Evolutionary conservation across 2,329 filamentous ascomycete species (phyloP), one percentile per base, ranked within the genome.

Genomic region (Sporothrix phasma): DNA sequence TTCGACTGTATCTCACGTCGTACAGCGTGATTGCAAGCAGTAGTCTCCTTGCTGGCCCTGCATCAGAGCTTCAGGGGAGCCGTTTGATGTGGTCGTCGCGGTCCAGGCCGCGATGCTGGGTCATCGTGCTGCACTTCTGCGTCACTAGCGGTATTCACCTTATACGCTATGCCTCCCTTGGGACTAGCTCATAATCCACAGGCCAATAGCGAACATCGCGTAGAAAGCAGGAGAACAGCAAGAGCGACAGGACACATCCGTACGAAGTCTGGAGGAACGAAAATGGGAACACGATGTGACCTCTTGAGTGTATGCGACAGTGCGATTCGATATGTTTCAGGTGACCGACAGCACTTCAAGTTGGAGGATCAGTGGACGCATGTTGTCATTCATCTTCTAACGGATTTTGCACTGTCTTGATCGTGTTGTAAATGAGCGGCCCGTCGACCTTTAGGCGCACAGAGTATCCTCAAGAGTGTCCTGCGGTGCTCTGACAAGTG

Each of bases 11-110:
- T 13, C 5, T 34, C 49, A 8, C 5, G 11, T 22, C 17, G 17
- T n/a, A 3, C 39, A 45, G 29, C 5, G 54, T 45, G 39, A 39
- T 45, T 39, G 2, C 34, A n/a, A n/a, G n/a, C n/a, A n/a, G n/a
- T n/a, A n/a, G n/a, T 17, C 34, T 10, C 34, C 34, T 24, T 58
- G 26, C 34, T 17, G 34, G 6, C 47, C 8, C 29, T 31, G 15
- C 17, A 15, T n/a, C 17, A 15, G 17, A 24, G 5, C 5, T 15
- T 41, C 53, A 58, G 53, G 53, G 53, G 34, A 39, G 17, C 37
- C 24, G 11, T 59, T n/a, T 63, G 62, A 64, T 61, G 39, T 46
- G 56, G 15, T 53, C 62, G 54, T 59, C n/a, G 47, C 47, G 63
- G 56, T 34, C 58, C 47, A 61, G 63, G 43, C 63, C 63, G 63